Conservation (phyloP, 805 yeast species). For the Clavispora santaluciae region DNA sequence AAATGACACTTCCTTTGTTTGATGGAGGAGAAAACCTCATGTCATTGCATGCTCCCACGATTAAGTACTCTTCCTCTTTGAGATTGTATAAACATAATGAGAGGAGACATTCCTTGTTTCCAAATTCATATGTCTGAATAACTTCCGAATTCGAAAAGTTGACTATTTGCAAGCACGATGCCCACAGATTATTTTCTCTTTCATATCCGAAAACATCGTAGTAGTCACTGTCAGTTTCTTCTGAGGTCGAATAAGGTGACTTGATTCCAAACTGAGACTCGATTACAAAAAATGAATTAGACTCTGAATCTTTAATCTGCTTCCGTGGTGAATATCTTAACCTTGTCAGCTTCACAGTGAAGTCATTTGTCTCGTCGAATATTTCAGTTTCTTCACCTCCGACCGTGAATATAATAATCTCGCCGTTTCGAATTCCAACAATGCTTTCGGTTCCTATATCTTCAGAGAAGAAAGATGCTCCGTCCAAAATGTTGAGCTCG, state of each 20-base stretch:
- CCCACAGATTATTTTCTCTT: slow-evolving; percentile 32
- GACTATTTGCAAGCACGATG: slow-evolving; percentile 51
- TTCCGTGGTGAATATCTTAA: slow-evolving; percentile 50
- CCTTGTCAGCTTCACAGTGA: slow-evolving; percentile 28
- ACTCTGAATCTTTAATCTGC: slow-evolving; percentile 22
- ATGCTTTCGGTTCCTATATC: slow-evolving; percentile 59
- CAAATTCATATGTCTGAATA: slow-evolving; percentile 42
- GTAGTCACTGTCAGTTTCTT: slow-evolving; percentile 28
- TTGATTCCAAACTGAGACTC: slow-evolving; percentile 41
- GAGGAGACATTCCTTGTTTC: slow-evolving; percentile 39
- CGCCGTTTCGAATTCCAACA: slow-evolving; percentile 53
- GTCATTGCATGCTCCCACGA: slow-evolving; percentile 41
- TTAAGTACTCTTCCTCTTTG: slow-evolving; percentile 29
- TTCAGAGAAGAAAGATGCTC: slow-evolving; percentile 55
- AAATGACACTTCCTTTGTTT: slow-evolving; percentile 23
- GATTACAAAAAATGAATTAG: slow-evolving; percentile 33
- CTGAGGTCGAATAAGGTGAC: slow-evolving; percentile 22
- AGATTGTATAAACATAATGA: slow-evolving; percentile 28
- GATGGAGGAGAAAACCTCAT: slow-evolving; percentile 26
- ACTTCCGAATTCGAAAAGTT: slow-evolving; percentile 30
- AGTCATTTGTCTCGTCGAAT: slow-evolving; percentile 24
- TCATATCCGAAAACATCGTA: slow-evolving; percentile 45
- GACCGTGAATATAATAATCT: slow-evolving; percentile 51
- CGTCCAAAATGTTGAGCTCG: slow-evolving; percentile 39
- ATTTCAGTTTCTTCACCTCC: slow-evolving; percentile 31